Conservation (phyloP, 2,329 filamentous ascomycete species). For the Ophiosphaerella herpotricha region DNA sequence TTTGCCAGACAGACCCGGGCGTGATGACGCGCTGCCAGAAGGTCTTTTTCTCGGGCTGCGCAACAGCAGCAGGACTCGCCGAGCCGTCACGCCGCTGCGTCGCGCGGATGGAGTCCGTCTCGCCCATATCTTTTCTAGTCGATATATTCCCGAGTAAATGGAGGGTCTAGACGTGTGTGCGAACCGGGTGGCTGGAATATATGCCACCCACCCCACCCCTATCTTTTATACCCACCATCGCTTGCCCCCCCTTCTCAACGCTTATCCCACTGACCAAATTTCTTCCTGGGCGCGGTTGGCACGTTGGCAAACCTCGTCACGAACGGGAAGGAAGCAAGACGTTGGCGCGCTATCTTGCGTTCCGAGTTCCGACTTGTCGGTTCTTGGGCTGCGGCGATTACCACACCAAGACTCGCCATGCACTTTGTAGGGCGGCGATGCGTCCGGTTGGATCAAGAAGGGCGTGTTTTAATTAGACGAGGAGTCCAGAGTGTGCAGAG, state of each 20-base stretch:
- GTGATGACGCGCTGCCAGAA: conserved; percentile 47
- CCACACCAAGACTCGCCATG: conserved; percentile 4
- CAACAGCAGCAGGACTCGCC: conserved; percentile 8
- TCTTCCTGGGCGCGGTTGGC: conserved; percentile 26
- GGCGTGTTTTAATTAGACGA: not conserved
- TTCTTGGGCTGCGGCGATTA: conserved; percentile 12
- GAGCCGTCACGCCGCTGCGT: conserved; percentile 2
- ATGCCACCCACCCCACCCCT: conserved; percentile 13
- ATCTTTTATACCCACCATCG: conserved; percentile 11
- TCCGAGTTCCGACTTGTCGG: conserved; percentile 30
- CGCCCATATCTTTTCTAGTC: conserved; percentile 14
- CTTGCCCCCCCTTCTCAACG: no score
- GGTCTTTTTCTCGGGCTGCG: conserved; percentile 24
- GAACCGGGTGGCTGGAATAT: conserved; percentile 1
- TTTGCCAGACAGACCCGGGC: conserved; percentile 56
- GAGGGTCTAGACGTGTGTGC: no score
- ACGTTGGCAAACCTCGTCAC: conserved; percentile 20
- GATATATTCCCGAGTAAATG: no score
- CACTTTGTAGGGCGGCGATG: conserved; percentile 3
- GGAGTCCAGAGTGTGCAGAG: conserved; percentile 7
- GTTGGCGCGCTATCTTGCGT: not conserved
- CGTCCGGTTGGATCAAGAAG: not conserved
- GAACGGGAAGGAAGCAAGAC: conserved; percentile 22
- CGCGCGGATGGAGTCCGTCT: conserved; percentile 20
- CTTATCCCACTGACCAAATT: not conserved